Base-by-base conservation (phyloP, 164 flowering plant genomes). In the Malania oleifera region DNA sequence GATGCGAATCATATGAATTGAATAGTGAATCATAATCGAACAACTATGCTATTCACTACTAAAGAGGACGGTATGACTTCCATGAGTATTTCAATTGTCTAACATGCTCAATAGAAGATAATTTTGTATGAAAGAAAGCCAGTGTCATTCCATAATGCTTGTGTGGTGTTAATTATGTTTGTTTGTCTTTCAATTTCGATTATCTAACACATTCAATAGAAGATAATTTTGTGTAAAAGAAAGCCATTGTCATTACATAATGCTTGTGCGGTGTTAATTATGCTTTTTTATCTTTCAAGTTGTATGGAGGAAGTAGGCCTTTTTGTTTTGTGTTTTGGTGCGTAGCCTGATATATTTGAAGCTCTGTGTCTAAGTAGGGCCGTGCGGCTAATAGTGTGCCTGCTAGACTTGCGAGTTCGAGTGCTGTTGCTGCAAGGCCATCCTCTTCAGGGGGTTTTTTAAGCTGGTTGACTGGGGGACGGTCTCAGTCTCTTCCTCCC, bases 391-490 rank as follows among this genome's bases (percentile, higher is more conserved):
- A 24, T 54, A 59, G 64, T 46, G 52, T 35, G 12, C 64, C 69
- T 3, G 53, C 72, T 35, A 81, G 93, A 73, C 83, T 53, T 75
- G 79, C 83, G 11, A 82, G 81, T 69, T 71, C 90, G 1, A 66
- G 72, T 68, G 72, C 85, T 26, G 81, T 72, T 56, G 76, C 74
- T 13, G 3, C 69, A 17, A 69, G 55, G 26, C 28, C 76, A 23
- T 67, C 90, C 46, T 65, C 85, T 35, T 74, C 81, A 1, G 84
- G 83, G 7, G 89, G 93, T 23, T 41, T 88, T 20, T 86, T 90
- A 31, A 68, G 87, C 57, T 90, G 97, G 97, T 71, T 90, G 22
- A 76, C 78, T 8, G 97, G 95, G 1, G 91, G 62, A 20, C n/a
- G 53, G 12, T 48, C 95, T 27, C 73, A 54, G 19, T 27, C 84